phyloP scores from a whole-genome alignment of 176 grass and related monocot species.

The Carex littledalei region DNA sequence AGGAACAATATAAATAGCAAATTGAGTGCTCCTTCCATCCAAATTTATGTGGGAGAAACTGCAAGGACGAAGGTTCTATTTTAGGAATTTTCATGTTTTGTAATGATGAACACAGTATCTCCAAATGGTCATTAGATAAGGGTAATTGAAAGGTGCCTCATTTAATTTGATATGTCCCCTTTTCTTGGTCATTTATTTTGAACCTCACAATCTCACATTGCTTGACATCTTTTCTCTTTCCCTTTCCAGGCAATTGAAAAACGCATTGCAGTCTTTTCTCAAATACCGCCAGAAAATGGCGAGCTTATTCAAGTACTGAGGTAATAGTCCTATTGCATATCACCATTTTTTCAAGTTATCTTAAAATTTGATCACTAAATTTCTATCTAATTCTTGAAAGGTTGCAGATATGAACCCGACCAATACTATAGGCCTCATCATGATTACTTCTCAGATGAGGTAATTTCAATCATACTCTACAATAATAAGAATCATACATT shows the following conservation, averaged over 20 bases:
- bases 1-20: background rate
- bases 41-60: background rate
- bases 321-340: constrained; percentile 26
- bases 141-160: background rate
- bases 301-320: constrained; percentile 86
- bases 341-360: background rate
- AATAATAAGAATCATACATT: background rate
- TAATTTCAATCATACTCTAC: constrained; percentile 37
- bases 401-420: constrained; percentile 68
- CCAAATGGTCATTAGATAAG: background rate
- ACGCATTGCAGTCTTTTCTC: constrained; percentile 78
- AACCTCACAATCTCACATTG: background rate
- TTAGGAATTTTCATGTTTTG: background rate
- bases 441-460: constrained; percentile 92
- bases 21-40: background rate
- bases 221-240: constrained; percentile 1
- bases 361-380: constrained; percentile 14
- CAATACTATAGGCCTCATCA: constrained; percentile 78
- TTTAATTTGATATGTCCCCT: constrained; percentile 7
- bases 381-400: constrained; percentile 29
- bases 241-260: constrained; percentile 73
- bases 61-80: background rate
- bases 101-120: background rate
- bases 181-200: background rate
- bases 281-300: constrained; percentile 82